phyloP scores from a whole-genome alignment of 345 rosid genomes.

The Cardiospermum halicacabum region DNA sequence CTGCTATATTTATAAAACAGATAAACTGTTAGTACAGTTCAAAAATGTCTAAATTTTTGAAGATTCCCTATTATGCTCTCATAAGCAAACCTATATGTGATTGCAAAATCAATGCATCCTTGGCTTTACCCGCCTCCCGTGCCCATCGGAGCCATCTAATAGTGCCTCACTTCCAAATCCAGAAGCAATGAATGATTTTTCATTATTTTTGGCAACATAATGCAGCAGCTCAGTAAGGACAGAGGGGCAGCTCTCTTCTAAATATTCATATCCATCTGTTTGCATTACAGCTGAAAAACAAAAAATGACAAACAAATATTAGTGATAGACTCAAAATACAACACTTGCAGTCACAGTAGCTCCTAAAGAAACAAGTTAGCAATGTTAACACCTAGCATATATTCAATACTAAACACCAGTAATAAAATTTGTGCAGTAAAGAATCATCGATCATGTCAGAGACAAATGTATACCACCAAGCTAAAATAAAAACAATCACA shows the following conservation, averaged over 20 bases:
- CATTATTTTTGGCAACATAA: conserved; percentile 52
- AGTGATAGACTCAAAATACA: background rate
- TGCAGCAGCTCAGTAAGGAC: conserved; percentile 56
- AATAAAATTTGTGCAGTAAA: no score
- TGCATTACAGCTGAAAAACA: conserved; percentile 63
- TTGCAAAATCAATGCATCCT: conserved; percentile 45
- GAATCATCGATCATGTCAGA: no score
- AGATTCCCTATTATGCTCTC: background rate
- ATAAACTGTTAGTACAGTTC: conserved; percentile 22
- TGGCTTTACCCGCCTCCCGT: conserved; percentile 73
- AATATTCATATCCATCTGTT: conserved; percentile 65
- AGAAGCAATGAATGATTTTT: conserved; percentile 43
- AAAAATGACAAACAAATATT: background rate
- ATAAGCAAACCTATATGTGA: background rate
- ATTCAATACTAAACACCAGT: no score
- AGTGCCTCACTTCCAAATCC: conserved; percentile 35
- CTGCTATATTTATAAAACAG: conserved; percentile 9
- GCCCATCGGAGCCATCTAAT: conserved; percentile 49
- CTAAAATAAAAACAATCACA: no score
- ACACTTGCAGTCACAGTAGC: background rate
- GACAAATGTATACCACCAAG: no score
- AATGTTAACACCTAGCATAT: background rate
- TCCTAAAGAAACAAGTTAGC: background rate
- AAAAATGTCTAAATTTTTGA: conserved; percentile 23
- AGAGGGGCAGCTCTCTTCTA: conserved; percentile 55